These are phyloP conservation scores for Apiotrichum siamense DNA, from an alignment of 1,284 basidiomycete genomes.

Conservation along the genomic window DNA sequence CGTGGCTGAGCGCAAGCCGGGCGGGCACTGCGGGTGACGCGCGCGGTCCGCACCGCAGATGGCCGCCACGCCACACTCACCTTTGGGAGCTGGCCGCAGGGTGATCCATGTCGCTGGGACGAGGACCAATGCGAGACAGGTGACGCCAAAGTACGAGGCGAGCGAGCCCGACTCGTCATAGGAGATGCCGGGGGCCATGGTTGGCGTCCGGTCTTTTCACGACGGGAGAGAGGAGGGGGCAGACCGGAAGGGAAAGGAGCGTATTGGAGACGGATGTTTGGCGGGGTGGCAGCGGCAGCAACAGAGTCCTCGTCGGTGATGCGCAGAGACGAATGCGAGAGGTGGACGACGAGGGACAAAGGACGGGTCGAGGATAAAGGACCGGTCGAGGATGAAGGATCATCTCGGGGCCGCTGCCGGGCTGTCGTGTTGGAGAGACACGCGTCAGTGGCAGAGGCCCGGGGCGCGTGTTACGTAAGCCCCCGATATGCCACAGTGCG, in stretches of 20 bases:
- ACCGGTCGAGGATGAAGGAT: background rate
- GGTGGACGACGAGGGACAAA: too few relatives aligned
- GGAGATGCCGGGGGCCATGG: conserved; percentile 44
- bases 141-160: conserved; percentile 82
- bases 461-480: background rate
- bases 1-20: background rate
- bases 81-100: conserved; percentile 30
- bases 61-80: too few relatives aligned
- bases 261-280: background rate
- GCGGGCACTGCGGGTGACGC: background rate
- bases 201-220: conserved; percentile 10
- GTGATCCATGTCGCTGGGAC: conserved; percentile 64
- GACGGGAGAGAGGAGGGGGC: too few relatives aligned
- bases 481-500: background rate
- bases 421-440: background rate
- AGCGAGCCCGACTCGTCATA: conserved; percentile 86
- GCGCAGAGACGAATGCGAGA: too few relatives aligned
- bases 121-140: conserved; percentile 72
- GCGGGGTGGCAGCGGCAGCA: too few relatives aligned
- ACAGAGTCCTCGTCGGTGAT: too few relatives aligned
- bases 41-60: too few relatives aligned
- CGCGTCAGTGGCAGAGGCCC: background rate
- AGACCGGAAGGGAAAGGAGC: too few relatives aligned
- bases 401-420: background rate
- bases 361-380: too few relatives aligned